Evolutionary conservation across 306 rosid species (phyloP).

Genomic region (Fragaria ananassa): DNA sequence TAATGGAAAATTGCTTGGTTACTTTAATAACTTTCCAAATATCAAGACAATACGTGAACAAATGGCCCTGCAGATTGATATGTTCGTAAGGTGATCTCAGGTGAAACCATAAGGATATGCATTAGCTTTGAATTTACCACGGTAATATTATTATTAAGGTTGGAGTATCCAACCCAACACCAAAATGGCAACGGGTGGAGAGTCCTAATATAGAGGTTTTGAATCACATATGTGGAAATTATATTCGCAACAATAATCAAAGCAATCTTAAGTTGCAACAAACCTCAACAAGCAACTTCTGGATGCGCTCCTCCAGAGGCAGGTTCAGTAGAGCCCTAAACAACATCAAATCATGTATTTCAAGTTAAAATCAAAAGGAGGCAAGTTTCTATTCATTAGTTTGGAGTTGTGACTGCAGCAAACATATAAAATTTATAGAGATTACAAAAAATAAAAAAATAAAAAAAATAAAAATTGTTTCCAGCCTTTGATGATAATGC

Average conservation of each 20-base stretch:
- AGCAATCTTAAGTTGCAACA: slow-evolving; percentile 30
- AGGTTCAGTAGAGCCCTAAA: slow-evolving; percentile 66
- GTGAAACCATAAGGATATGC: neutral
- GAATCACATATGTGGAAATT: neutral
- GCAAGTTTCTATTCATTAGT: neutral
- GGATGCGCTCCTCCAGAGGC: slow-evolving; percentile 74
- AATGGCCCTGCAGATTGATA: neutral
- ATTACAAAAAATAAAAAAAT: neutral
- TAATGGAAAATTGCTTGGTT: slow-evolving; percentile 21
- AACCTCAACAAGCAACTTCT: slow-evolving; percentile 71
- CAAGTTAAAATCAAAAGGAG: neutral
- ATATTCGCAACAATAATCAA: neutral
- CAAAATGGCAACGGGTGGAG: neutral
- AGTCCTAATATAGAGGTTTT: neutral
- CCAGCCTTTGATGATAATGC: neutral
- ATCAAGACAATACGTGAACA: neutral
- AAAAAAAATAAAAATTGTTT: neutral
- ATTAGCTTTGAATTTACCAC: neutral
- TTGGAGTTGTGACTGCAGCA: neutral
- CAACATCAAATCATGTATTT: slow-evolving; percentile 10
- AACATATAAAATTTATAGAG: neutral
- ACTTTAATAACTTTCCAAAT: slow-evolving; percentile 30
- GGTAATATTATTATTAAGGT: neutral
- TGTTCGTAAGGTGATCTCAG: neutral
- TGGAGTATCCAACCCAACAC: neutral